A percentile compares a stretch with the other conserved stretches of the same genome.
phyloP scores from a whole-genome alignment of 768 basidiomycete genomes.

The Chiua virens region DNA sequence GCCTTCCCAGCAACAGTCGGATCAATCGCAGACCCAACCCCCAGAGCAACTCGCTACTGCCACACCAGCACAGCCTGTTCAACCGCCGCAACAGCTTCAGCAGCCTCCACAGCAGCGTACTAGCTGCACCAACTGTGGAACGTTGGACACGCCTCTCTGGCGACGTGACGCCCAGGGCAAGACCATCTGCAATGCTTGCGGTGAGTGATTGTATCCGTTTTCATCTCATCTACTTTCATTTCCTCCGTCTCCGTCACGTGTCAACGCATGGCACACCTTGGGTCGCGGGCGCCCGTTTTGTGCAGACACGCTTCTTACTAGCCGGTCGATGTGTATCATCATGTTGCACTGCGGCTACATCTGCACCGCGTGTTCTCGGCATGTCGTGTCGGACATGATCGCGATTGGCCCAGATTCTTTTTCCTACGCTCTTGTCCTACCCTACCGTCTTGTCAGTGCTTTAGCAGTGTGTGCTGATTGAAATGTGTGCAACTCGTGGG shows the following conservation, averaged over 20 bases:
- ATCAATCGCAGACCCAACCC: slow-evolving; percentile 15
- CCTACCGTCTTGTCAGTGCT: slow-evolving; percentile 35
- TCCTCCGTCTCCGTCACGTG: slow-evolving; percentile 43
- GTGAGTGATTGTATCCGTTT: slow-evolving; percentile 50
- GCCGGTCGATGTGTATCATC: slow-evolving; percentile 35
- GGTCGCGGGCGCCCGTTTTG: slow-evolving; percentile 34
- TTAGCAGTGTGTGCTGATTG: slow-evolving; percentile 39
- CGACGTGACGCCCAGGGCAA: slow-evolving; percentile 79
- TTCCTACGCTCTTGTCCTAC: slow-evolving; percentile 32
- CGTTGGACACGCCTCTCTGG: slow-evolving; percentile 82
- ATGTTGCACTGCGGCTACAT: slow-evolving; percentile 32
- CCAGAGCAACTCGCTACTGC: slow-evolving; percentile 29
- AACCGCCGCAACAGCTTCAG: too few relatives aligned
- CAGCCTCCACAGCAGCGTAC: slow-evolving; percentile 40
- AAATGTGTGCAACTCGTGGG: slow-evolving; percentile 40
- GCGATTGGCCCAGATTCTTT: slow-evolving; percentile 35
- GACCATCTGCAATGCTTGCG: slow-evolving; percentile 87
- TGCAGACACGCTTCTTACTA: slow-evolving; percentile 25
- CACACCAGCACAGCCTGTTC: slow-evolving; percentile 25
- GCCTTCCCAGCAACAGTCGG: slow-evolving; percentile 9
- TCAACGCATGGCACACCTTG: slow-evolving; percentile 30
- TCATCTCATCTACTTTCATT: slow-evolving; percentile 36
- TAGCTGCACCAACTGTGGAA: slow-evolving; percentile 71
- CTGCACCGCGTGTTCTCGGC: slow-evolving; percentile 34
- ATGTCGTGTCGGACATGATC: slow-evolving; percentile 34